Base-by-base conservation (phyloP, 73 alveolate genomes). In the Tetrahymena malaccensis region DNA sequence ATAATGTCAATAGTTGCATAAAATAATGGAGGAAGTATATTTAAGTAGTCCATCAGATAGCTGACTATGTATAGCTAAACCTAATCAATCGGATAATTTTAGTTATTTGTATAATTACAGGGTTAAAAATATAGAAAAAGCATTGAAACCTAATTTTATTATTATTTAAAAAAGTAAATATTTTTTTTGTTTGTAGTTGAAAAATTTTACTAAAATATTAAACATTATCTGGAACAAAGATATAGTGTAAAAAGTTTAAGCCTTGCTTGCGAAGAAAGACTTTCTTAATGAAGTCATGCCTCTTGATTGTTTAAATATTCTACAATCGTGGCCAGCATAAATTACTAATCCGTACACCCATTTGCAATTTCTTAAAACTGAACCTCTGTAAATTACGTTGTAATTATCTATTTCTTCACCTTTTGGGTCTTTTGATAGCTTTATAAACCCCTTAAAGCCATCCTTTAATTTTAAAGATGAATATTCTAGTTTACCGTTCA, bases 311-410 rank as follows among this genome's bases (percentile, higher is more conserved):
- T 70, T 70, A 70, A 27, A 70, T 27, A 96, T 96, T 96, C 97
- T 99, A 0, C 99, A 97, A 85, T 99, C 99, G 94, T 98, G 99
- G 10, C 99, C 99, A 22, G 99, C 97, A 97, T 98, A 99, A 43
- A 99, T 96, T 8, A 98, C 99, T 35, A 97, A 43, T 34, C 99
- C 99, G 85, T 97, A 96, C 35, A 98, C 98, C 97, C 98, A 98
- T 43, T 98, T 98, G 17, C 99, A 98, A 97, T 99, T 99, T 85
- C 98, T 98, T 84, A 99, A 97, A 33, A 98, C 85, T 93, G 98
- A 94, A 9, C 99, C 99, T 97, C 99, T 95, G 31, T 98, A 96
- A 84, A 98, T 44, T 19, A 98, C 93, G 93, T 97, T 96, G 38
- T 96, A 89, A 70, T 96, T 96, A 35, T 93, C 98, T 70, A 70